Base-by-base conservation (phyloP, 2,329 filamentous ascomycete genomes). In the Xylaria sp. region DNA sequence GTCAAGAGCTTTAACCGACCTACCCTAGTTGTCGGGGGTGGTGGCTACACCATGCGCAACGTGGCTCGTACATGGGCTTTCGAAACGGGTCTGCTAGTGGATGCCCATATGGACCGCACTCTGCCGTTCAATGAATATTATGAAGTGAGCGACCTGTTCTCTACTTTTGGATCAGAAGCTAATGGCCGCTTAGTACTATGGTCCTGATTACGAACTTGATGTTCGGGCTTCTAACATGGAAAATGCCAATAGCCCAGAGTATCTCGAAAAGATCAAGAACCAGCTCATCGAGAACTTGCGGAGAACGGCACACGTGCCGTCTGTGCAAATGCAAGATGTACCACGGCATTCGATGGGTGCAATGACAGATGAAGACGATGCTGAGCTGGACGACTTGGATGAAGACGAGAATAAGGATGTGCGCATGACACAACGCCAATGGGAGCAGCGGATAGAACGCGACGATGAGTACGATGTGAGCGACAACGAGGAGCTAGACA, bases 101-200 rank as follows among this genome's bases (percentile, higher is more conserved):
- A 93, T 32, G 89, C 94, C 68, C 87, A 93, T 34, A 93, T 98
- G 86, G 86, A 89, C 11, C 86, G 91, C 4, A 90, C 92, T n/a
- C 85, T 98, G 48, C 95, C 95, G 0, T 98, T 94, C 80, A 98
- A 97, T 71, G 95, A 98, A 83, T 98, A 98, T 80, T 98, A 98
- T 78, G 88, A 90, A 78, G 89, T 90, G 79, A 76, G 81, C 75
- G 27, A 84, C 84, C 45, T 83, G 83, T 84, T 62, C 82, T 86
- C 58, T 4, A n/a, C 27, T 48, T 17, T 3, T 21, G 34, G 14
- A n/a, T 24, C 3, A 30, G 14, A 64, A 30, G 72, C 74, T 61
- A 21, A 69, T 88, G n/a, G 84, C 24, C 86, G 72, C 21, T 2
- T 82, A 96, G 85, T 97, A 97, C 77, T 99, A 98, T 79, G 93